Evolutionary conservation across 495 filamentous ascomycete species (phyloP).

Genomic region (Sabuloglossum arenarium): DNA sequence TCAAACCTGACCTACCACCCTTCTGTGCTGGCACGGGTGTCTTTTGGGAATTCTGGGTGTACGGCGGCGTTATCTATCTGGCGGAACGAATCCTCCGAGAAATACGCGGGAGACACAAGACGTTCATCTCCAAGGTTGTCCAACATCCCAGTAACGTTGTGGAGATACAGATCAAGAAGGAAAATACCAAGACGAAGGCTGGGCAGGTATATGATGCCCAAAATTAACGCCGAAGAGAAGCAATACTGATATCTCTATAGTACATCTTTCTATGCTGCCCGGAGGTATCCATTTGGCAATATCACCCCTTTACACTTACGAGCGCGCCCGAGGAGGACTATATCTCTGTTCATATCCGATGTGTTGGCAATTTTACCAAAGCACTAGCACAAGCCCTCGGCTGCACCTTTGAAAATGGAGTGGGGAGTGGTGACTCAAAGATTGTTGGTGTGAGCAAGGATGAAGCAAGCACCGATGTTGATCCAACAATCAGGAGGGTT

Average conservation of each 20-base stretch:
- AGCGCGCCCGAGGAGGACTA: constrained; percentile 92
- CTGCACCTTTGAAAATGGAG: constrained; percentile 37
- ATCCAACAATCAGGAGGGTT: constrained; percentile 71
- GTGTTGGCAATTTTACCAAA: constrained; percentile 90
- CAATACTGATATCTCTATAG: constrained; percentile 9
- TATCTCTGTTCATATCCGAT: constrained; percentile 80
- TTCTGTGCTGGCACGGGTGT: constrained; percentile 82
- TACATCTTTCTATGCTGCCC: constrained; percentile 94
- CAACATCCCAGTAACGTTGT: constrained; percentile 76
- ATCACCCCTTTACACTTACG: constrained; percentile 98
- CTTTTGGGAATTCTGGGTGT: constrained; percentile 83
- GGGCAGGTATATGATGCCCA: constrained; percentile 29
- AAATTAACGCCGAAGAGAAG: not conserved
- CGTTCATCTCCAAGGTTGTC: constrained; percentile 82
- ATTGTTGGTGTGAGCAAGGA: constrained; percentile 61
- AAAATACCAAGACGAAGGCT: constrained; percentile 51
- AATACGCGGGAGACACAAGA: constrained; percentile 56
- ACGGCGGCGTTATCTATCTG: constrained; percentile 66
- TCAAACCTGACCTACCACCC: constrained; percentile 47
- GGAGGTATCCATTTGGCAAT: constrained; percentile 69
- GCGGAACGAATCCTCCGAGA: constrained; percentile 82
- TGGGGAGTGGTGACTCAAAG: constrained; percentile 11
- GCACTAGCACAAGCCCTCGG: constrained; percentile 75
- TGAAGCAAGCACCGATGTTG: constrained; percentile 68
- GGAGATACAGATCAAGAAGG: constrained; percentile 75